Evolutionary conservation across 352 stramenopile genomes (phyloP), one percentile per base, ranked within the genome.

Genomic region (Pythium coloratum): DNA sequence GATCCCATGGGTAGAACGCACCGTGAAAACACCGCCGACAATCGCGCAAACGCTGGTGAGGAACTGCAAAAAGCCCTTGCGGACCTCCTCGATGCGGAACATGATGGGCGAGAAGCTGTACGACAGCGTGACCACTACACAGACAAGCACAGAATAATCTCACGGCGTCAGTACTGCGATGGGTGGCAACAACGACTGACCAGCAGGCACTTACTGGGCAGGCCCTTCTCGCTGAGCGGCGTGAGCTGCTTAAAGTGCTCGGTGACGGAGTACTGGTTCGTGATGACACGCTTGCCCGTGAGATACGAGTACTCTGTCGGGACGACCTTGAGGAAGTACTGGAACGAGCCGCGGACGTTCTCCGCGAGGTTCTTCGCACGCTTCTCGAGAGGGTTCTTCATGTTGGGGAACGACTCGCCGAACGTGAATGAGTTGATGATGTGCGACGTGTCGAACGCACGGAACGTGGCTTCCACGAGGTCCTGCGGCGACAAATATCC

Each of bases 231-330:
- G 60, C 65, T 98, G 72, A 90, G 95, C 76, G 78, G 91, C 34
- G 88, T 91, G 60, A 93, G 81, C 72, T 90, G 71, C 46, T 78
- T 81, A 63, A 99, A 92, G 80, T 99, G 96, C 71, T 99, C 95
- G 13, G 97, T 99, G 10, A 97, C 97, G n/a, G 89, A 98, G 81
- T 98, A 99, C 84, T 99, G 97, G 76, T 99, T 99, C 26, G 92
- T 98, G 55, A 89, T 77, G 66, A 98, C 92, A 8, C 76, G 82
- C 6, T 77, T 84, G 28, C 94, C 92, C 14, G 91, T 91, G 24
- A 98, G 72, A 56, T 91, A 94, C 59, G 76, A 88, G 73, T 99
- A 99, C 56, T 92, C 80, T 5, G 97, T 99, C 16, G 97, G 97
- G 14, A 99, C 96, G 47, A 99, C 88, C 78, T 94, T 92, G 36